Base-by-base conservation (phyloP, 2,329 filamentous ascomycete genomes). In the Ceratocystiopsis sp. region DNA sequence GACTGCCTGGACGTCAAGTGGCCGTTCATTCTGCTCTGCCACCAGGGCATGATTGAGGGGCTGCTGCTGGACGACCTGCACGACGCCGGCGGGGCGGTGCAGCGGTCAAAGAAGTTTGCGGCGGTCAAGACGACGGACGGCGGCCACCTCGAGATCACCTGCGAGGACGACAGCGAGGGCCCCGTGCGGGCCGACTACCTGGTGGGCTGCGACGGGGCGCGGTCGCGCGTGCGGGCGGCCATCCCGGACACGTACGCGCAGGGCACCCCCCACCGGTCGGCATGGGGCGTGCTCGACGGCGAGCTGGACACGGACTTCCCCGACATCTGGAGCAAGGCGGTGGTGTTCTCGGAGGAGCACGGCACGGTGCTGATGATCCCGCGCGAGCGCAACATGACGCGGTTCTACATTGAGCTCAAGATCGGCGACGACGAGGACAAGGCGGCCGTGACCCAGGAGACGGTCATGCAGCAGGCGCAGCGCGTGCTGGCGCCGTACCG, bases 31-130 rank as follows among this genome's bases (percentile, higher is more conserved):
- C 59, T 74, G 48, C 62, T 75, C 17, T 69, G 72, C 16, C 81
- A 85, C 54, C 80, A 86, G 58, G 80, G 81, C 40, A 83, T 84
- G 71, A 70, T 85, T 0, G 81, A 85, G 59, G 71, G 73, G 39
- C 59, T 81, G 2, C 76, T 86, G 51, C 70, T 84, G 42, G 67
- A 80, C 10, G 80, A 85, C 52, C 67, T 85, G 57, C 65, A 65
- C 49, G 71, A 75, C 51, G 68, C 79, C 40, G 78, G 78, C 14
- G 63, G 75, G 15, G 65, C 70, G 37, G 78, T 85, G 19, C 66
- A 66, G 44, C 66, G 80, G 25, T 29, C 25, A 8, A 29, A 29
- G 25, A 8, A 2, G 7, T 29, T 29, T 11, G 25, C 25, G 25
- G 4, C 25, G 25, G 25, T 29, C 7, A 8, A 29, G 48, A 79